Conservation (phyloP, 352 stramenopile genomes). For the Pythium volutum region DNA sequence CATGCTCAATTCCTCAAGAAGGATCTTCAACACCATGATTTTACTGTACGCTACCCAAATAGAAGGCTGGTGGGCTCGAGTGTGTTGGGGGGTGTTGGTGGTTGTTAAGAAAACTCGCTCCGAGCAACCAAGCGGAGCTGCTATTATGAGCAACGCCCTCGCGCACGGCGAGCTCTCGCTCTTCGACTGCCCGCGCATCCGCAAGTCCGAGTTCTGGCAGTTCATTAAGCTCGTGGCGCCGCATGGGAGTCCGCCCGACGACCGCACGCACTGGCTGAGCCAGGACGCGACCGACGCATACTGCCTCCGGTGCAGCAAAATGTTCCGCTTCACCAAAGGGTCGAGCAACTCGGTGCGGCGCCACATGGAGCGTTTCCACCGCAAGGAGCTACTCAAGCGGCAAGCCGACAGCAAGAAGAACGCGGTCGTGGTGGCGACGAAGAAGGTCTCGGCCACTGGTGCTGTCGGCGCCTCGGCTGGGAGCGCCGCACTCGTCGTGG, state of each 20-base stretch:
- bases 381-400: constrained; percentile 37
- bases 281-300: constrained; percentile 51
- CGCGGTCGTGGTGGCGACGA: neutral
- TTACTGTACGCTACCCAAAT: constrained; percentile 7
- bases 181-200: constrained; percentile 54
- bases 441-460: neutral
- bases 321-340: constrained; percentile 54
- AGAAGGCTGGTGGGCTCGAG: neutral
- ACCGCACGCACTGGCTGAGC: constrained; percentile 51
- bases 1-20: no score
- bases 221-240: constrained; percentile 59
- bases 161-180: constrained; percentile 48
- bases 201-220: constrained; percentile 58
- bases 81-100: constrained; percentile 24
- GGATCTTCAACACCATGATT: neutral
- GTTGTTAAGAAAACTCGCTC: constrained; percentile 11
- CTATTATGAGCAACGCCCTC: constrained; percentile 61
- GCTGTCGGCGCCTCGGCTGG: neutral
- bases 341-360: constrained; percentile 56
- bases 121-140: neutral
- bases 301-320: constrained; percentile 42
- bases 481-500: neutral
- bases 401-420: constrained; percentile 24
- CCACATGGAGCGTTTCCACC: constrained; percentile 59
- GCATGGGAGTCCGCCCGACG: constrained; percentile 24